Conservation (phyloP, 2,329 filamentous ascomycete genomes). For the Geosmithia flava region DNA sequence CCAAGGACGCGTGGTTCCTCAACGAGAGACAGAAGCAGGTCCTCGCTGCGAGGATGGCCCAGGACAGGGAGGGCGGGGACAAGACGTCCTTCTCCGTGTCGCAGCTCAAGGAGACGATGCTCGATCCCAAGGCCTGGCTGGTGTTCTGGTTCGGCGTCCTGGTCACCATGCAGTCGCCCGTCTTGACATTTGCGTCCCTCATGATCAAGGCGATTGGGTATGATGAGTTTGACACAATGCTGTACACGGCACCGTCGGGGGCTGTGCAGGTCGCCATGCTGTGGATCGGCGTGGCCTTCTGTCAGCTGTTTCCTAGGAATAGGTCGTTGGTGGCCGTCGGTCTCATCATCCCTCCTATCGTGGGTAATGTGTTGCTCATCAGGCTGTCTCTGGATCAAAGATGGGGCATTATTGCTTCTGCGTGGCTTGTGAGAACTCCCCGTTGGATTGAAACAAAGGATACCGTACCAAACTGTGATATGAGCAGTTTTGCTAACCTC, state of each 20-base stretch:
- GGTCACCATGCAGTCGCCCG: slow-evolving; percentile 9
- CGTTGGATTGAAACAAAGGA: too few relatives aligned
- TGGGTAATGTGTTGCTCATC: slow-evolving; percentile 29
- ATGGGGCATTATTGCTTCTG: slow-evolving; percentile 34
- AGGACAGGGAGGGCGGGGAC: slow-evolving; percentile 19
- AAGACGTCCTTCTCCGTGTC: slow-evolving; percentile 26
- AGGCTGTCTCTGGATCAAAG: slow-evolving; percentile 22
- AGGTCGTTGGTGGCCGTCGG: slow-evolving; percentile 24
- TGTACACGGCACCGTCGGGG: slow-evolving; percentile 33
- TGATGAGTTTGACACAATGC: slow-evolving; percentile 28
- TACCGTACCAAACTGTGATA: not conserved
- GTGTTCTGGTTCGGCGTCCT: slow-evolving; percentile 9
- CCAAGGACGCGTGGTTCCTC: slow-evolving; percentile 36
- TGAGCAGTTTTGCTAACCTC: too few relatives aligned
- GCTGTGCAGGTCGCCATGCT: slow-evolving; percentile 31
- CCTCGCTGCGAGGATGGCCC: slow-evolving; percentile 18
- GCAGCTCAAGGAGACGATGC: slow-evolving; percentile 27
- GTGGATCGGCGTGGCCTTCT: slow-evolving; percentile 28
- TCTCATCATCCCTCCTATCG: slow-evolving; percentile 26
- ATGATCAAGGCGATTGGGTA: slow-evolving; percentile 35
- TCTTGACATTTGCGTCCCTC: slow-evolving; percentile 30
- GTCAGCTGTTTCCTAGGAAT: slow-evolving; percentile 22
- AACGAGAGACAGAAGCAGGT: slow-evolving; percentile 26
- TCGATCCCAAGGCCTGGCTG: slow-evolving; percentile 29
- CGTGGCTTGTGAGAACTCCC: slow-evolving; percentile 24